Base-by-base conservation (phyloP, 257 asterid genomes). In the Nicotiana tomentosiformis region DNA sequence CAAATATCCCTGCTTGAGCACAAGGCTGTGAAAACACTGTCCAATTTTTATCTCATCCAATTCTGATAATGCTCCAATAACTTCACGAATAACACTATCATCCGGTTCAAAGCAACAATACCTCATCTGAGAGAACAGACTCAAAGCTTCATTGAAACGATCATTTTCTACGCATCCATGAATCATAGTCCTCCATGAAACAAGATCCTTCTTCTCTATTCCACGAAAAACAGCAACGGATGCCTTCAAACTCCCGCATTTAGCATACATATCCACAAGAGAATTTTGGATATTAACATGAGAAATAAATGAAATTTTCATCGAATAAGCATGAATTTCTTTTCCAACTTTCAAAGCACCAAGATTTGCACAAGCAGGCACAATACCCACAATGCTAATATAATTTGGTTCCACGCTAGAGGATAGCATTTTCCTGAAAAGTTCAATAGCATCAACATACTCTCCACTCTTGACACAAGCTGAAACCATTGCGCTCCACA, bases 101-200 rank as follows among this genome's bases (percentile, higher is more conserved):
- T 94, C 97, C 1, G 84, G 85, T 80, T 87, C 89, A n/a, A 77
- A 81, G 81, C 90, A 56, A 51, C 43, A 84, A 77, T 77, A 86
- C 81, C 85, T 91, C 89, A 95, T 85, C 37, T 90, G 61, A 10
- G 82, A 56, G 70, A 95, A 90, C n/a, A 91, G 82, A 82, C 74
- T 83, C 85, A 92, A 70, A 32, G 94, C 89, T 82, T 78, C 83
- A 67, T 20, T 61, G 2, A 92, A 90, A 84, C 85, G 78, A 10
- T 84, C 86, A 74, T 89, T 92, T 83, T 82, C 91, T 57, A 89
- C 76, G 30, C 92, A 95, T 58, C 95, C 90, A 14, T 58, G 87
- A 74, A 91, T 64, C 66, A 94, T 83, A 76, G 86, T 91, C 91
- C 94, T 94, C 97, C 96, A 95, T 16, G 98, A 95, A 84, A 95